These are phyloP conservation scores for Colletotrichum sp. DNA, from an alignment of 2,329 filamentous ascomycete genomes.

Conservation along the genomic window DNA sequence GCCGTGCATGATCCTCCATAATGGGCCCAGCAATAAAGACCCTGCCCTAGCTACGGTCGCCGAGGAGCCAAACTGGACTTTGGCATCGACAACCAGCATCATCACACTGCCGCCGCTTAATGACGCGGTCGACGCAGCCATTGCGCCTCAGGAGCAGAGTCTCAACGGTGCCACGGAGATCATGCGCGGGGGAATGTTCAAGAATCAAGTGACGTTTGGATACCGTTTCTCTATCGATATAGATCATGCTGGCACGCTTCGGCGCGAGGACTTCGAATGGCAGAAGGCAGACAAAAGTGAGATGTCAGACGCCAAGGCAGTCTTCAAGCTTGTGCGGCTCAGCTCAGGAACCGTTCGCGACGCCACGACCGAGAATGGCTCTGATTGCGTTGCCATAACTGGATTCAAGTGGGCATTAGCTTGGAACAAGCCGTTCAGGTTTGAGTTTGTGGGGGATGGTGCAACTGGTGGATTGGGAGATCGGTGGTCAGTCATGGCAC, in stretches of 20 bases:
- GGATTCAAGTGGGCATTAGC: neutral
- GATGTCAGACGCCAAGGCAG: neutral
- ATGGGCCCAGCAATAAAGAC: neutral
- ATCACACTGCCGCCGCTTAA: neutral
- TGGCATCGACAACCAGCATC: neutral
- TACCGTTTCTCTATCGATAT: neutral
- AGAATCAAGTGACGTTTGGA: neutral
- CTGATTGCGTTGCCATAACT: neutral
- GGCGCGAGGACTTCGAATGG: neutral
- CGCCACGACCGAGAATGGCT: neutral
- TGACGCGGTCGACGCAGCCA: neutral
- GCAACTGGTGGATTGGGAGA: neutral
- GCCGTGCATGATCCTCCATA: neutral
- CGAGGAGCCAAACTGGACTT: neutral
- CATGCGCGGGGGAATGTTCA: neutral
- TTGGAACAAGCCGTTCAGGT: neutral
- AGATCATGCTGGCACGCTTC: neutral
- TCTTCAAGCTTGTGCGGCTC: neutral
- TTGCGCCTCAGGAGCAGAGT: neutral
- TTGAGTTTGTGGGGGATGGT: neutral
- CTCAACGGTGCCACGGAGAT: neutral
- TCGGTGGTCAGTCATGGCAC: neutral
- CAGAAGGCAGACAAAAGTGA: neutral
- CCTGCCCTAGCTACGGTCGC: neutral
- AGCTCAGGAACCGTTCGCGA: neutral